A percentile compares a stretch with the other conserved stretches of the same genome.
phyloP scores from a whole-genome alignment of 495 filamentous ascomycete species.

The Aspergillus bertholletiae region DNA sequence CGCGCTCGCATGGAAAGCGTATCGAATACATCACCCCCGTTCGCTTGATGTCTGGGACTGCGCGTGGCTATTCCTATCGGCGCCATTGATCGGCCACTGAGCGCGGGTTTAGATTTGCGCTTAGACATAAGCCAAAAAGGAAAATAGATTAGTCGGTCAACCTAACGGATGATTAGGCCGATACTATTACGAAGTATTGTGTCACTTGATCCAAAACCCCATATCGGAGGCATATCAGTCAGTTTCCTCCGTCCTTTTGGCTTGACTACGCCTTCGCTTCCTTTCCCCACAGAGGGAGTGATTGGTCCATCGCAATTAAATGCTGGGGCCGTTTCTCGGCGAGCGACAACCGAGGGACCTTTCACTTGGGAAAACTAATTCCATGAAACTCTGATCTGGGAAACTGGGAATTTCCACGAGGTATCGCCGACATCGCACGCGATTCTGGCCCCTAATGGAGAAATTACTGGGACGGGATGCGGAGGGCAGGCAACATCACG shows the following conservation, averaged over 20 bases:
- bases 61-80: background rate
- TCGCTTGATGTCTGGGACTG: background rate
- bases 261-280: background rate
- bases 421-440: background rate
- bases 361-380: slow-evolving; percentile 2
- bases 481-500: background rate
- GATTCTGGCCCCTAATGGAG: background rate
- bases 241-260: slow-evolving; percentile 8
- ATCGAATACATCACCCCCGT: background rate
- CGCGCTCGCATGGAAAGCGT: background rate
- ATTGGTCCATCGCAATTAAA: slow-evolving; percentile 11
- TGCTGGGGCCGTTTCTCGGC: slow-evolving; percentile 21
- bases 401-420: background rate
- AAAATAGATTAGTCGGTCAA: background rate
- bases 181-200: background rate
- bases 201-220: background rate
- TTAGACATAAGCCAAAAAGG: slow-evolving; percentile 1
- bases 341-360: too few relatives aligned
- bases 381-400: slow-evolving; percentile 10
- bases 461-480: background rate
- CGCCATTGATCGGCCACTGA: background rate
- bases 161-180: background rate
- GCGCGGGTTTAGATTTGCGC: background rate
- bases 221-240: slow-evolving; percentile 7
- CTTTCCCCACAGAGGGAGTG: slow-evolving; percentile 12